Evolutionary conservation across 2,329 filamentous ascomycete species (phyloP).

Genomic region (Trichoderma asperellum): DNA sequence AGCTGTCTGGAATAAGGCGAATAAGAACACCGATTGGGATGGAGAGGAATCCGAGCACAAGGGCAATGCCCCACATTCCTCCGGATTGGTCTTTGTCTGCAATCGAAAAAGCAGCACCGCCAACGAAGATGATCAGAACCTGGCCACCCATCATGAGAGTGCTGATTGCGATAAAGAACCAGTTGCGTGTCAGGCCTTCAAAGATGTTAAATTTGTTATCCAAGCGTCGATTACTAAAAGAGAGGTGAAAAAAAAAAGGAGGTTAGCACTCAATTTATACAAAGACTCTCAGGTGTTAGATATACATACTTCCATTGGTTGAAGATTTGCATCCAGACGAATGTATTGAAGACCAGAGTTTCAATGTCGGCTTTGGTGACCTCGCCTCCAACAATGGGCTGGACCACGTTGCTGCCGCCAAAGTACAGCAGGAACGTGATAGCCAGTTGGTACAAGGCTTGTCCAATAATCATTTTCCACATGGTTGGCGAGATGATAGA

Average conservation of each 20-base stretch:
- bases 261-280: conserved; percentile 30
- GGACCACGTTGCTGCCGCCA: conserved; percentile 53
- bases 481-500: conserved; percentile 82
- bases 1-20: conserved; percentile 77
- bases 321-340: conserved; percentile 99
- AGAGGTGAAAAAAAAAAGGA: neutral
- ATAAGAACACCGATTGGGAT: conserved; percentile 82
- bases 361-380: conserved; percentile 56
- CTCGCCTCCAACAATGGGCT: conserved; percentile 51
- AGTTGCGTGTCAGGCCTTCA: conserved; percentile 81
- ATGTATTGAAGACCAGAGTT: conserved; percentile 94
- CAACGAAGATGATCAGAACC: conserved; percentile 86
- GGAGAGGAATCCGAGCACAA: conserved; percentile 82
- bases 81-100: conserved; percentile 62
- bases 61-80: conserved; percentile 85
- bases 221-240: conserved; percentile 75
- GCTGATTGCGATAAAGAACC: conserved; percentile 88
- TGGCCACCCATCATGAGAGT: conserved; percentile 86
- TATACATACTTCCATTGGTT: conserved; percentile 87
- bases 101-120: conserved; percentile 79
- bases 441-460: conserved; percentile 85
- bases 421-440: conserved; percentile 83
- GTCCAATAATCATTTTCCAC: conserved; percentile 99
- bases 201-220: conserved; percentile 97
- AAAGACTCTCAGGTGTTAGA: neutral